Percentiles rank a stretch among this genome's conserved stretches.
phyloP scores from a whole-genome alignment of 1,284 basidiomycete species.

The Apiotrichum brassicae region DNA sequence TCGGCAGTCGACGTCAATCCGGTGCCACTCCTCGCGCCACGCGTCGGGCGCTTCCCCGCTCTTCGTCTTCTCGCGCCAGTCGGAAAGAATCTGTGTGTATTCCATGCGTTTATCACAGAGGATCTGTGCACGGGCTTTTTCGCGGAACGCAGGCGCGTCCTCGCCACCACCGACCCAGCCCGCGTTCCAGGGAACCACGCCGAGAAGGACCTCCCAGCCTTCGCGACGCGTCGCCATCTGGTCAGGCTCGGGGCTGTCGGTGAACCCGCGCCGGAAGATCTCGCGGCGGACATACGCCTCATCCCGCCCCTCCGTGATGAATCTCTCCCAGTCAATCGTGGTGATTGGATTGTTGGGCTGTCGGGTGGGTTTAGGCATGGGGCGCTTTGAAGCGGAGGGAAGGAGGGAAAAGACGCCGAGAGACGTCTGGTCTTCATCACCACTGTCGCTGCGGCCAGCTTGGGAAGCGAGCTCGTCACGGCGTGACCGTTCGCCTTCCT shows the following conservation, averaged over 20 bases:
- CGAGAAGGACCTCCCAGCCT: constrained; percentile 87
- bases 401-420: constrained; percentile 84
- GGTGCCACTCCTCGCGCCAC: constrained; percentile 47
- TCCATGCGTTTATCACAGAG: constrained; percentile 62
- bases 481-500: constrained; percentile 84
- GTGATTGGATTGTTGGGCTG: constrained; percentile 43
- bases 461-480: constrained; percentile 56
- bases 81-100: constrained; percentile 63
- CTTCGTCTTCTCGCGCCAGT: constrained; percentile 57
- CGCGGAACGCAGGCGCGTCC: constrained; percentile 20
- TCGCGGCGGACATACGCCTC: constrained; percentile 39
- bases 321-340: constrained; percentile 32
- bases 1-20: constrained; percentile 71
- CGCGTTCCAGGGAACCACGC: constrained; percentile 71
- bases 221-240: constrained; percentile 62
- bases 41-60: constrained; percentile 37
- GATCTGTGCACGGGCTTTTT: constrained; percentile 47
- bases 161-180: constrained; percentile 43
- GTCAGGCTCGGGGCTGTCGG: constrained; percentile 62
- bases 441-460: constrained; percentile 20
- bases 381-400: constrained; percentile 30
- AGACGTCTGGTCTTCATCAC: constrained; percentile 57
- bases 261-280: constrained; percentile 53
- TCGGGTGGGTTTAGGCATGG: constrained; percentile 39
- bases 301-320: constrained; percentile 36